Conservation (phyloP, 306 rosid genomes). For the Luffa acutangula region DNA sequence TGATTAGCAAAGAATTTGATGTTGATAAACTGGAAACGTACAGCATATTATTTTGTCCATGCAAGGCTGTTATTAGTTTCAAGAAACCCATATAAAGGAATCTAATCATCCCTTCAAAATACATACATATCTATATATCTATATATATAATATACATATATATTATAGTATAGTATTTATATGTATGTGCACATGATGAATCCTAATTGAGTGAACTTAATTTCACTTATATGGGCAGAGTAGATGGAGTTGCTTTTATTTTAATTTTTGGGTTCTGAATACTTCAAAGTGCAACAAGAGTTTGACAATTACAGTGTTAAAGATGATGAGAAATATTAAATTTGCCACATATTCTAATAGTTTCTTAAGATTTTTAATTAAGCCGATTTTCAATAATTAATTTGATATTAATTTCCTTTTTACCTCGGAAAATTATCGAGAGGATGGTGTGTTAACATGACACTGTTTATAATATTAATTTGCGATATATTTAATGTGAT, state of each 20-base stretch:
- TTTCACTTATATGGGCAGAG: not conserved
- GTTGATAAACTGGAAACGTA: not conserved
- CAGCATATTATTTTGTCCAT: not conserved
- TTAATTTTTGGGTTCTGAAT: not conserved
- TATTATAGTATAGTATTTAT: not conserved
- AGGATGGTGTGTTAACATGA: not conserved
- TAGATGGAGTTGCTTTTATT: not conserved
- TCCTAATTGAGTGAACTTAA: not conserved
- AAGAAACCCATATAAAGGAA: not conserved
- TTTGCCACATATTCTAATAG: not conserved
- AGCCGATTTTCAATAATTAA: not conserved
- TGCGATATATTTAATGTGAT: not conserved
- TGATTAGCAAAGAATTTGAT: not conserved
- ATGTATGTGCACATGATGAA: not conserved
- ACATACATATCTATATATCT: not conserved
- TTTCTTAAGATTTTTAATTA: not conserved
- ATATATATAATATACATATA: too few relatives aligned
- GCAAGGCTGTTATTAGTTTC: not conserved
- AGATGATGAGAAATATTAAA: not conserved
- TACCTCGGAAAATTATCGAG: not conserved
- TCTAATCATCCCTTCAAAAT: not conserved
- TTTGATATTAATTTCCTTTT: not conserved
- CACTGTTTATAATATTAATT: not conserved
- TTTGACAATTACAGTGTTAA: not conserved
- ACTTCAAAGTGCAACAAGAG: not conserved